phyloP scores from a whole-genome alignment of 2,329 filamentous ascomycete species.

The Aspergillus sp. region DNA sequence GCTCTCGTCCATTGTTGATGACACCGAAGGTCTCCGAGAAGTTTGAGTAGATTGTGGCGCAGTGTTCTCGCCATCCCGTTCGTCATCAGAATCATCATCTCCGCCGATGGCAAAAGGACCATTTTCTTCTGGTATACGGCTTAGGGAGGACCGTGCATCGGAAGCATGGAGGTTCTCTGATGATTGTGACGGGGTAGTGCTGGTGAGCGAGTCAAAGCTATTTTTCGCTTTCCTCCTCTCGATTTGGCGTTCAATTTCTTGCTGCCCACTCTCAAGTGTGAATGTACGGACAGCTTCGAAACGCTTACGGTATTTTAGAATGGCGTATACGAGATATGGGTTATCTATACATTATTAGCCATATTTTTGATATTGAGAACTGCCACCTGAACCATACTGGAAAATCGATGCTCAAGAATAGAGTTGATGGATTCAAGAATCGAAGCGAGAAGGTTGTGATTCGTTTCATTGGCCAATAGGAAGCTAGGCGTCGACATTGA shows the following conservation, averaged over 20 bases:
- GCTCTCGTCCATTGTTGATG: conserved; percentile 64
- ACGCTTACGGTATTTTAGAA: conserved; percentile 71
- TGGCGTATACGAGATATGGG: conserved; percentile 68
- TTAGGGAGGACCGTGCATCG: conserved; percentile 55
- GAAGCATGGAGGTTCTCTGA: conserved; percentile 34
- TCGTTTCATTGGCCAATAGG: conserved; percentile 83
- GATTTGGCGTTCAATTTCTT: conserved; percentile 78
- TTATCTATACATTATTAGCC: conserved; percentile 54
- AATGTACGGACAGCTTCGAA: conserved; percentile 82
- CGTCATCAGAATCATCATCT: conserved; percentile 59
- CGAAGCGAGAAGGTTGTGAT: conserved; percentile 72
- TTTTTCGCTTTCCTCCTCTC: conserved; percentile 60
- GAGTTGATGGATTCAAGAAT: conserved; percentile 84
- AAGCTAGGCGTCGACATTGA: conserved; percentile 94
- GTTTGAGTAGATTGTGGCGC: conserved; percentile 50
- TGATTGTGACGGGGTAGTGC: conserved; percentile 30
- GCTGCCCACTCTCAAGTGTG: conserved; percentile 83
- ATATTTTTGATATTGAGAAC: not conserved
- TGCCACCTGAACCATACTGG: conserved; percentile 48
- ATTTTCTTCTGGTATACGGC: conserved; percentile 69
- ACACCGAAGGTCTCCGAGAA: conserved; percentile 62
- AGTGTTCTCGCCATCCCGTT: conserved; percentile 55
- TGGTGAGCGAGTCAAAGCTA: conserved; percentile 29
- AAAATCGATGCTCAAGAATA: conserved; percentile 82
- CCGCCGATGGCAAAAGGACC: conserved; percentile 83